These are phyloP conservation scores for Coprinopsis marcescibilis DNA, from an alignment of 768 basidiomycete genomes.

Conservation along the genomic window DNA sequence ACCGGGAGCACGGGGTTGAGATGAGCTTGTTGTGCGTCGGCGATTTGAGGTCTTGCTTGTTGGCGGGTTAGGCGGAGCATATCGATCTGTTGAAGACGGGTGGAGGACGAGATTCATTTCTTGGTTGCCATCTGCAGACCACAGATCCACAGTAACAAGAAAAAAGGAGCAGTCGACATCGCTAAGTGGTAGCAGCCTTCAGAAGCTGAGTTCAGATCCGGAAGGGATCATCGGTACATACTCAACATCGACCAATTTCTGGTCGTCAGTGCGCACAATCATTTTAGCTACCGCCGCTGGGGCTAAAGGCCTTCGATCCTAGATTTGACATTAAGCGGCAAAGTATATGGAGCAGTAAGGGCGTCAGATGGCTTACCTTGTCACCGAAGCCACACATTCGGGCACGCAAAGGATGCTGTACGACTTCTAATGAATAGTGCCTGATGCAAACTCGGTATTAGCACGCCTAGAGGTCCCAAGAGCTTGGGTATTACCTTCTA, in stretches of 20 bases:
- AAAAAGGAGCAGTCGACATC: slow-evolving; percentile 86
- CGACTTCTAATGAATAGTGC: slow-evolving; percentile 77
- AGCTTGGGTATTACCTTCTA: slow-evolving; percentile 38
- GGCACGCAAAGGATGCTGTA: slow-evolving; percentile 85
- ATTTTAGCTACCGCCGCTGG: slow-evolving; percentile 88
- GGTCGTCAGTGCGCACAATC: slow-evolving; percentile 63
- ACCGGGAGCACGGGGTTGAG: slow-evolving; percentile 31
- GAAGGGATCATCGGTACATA: slow-evolving; percentile 32
- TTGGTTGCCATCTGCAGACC: slow-evolving; percentile 75
- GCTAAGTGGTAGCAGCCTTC: slow-evolving; percentile 32
- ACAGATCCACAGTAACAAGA: slow-evolving; percentile 87
- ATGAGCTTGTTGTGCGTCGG: slow-evolving; percentile 36
- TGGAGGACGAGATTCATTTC: slow-evolving; percentile 90
- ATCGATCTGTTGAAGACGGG: slow-evolving; percentile 74
- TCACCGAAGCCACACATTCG: slow-evolving; percentile 97
- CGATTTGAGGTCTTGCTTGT: slow-evolving; percentile 27
- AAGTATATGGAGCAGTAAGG: slow-evolving; percentile 5
- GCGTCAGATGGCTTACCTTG: slow-evolving; percentile 52
- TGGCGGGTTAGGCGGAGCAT: slow-evolving; percentile 44
- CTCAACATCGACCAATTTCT: slow-evolving; percentile 69
- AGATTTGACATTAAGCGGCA: slow-evolving; percentile 15
- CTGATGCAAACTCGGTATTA: slow-evolving; percentile 30
- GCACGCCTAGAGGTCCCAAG: slow-evolving; percentile 9
- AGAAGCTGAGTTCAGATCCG: slow-evolving; percentile 9
- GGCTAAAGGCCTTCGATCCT: slow-evolving; percentile 91